Conservation (phyloP, 2,329 filamentous ascomycete genomes). For the Talaromyces sp. region DNA sequence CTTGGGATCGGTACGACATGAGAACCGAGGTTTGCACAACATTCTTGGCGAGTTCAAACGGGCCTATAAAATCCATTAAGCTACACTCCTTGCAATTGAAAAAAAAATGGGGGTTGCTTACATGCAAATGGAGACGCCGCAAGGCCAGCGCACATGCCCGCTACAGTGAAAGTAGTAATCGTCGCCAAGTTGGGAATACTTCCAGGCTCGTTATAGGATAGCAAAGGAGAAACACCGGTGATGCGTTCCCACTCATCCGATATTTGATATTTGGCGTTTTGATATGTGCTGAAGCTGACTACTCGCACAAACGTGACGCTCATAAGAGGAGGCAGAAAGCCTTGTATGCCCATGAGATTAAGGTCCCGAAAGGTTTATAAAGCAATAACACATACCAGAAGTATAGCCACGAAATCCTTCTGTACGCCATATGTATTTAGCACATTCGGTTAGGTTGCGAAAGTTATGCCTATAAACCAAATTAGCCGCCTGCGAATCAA, state of each 20-base stretch:
- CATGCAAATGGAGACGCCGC: constrained; percentile 41
- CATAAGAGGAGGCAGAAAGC: constrained; percentile 40
- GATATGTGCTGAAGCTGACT: constrained; percentile 44
- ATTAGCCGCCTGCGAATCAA: constrained; percentile 4
- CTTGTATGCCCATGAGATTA: constrained; percentile 19
- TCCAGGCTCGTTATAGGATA: constrained; percentile 37
- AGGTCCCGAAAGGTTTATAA: background rate
- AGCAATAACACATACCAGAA: constrained; percentile 31
- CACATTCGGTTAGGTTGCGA: constrained; percentile 37
- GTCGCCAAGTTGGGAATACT: constrained; percentile 39
- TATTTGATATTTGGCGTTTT: constrained; percentile 37
- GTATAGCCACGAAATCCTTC: constrained; percentile 46
- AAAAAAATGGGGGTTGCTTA: constrained; percentile 21
- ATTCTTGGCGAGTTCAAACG: constrained; percentile 46
- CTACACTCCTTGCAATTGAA: background rate
- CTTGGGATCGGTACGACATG: constrained; percentile 38
- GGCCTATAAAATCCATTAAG: constrained; percentile 25
- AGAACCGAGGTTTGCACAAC: constrained; percentile 46
- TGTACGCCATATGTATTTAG: constrained; percentile 42
- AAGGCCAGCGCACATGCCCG: constrained; percentile 40
- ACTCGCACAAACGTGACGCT: constrained; percentile 44
- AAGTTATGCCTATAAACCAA: constrained; percentile 38
- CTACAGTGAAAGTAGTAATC: constrained; percentile 38
- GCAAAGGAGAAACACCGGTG: constrained; percentile 39
- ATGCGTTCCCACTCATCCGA: constrained; percentile 34